phyloP scores from a whole-genome alignment of 306 rosid species.

The Aeschynomene evenia region DNA sequence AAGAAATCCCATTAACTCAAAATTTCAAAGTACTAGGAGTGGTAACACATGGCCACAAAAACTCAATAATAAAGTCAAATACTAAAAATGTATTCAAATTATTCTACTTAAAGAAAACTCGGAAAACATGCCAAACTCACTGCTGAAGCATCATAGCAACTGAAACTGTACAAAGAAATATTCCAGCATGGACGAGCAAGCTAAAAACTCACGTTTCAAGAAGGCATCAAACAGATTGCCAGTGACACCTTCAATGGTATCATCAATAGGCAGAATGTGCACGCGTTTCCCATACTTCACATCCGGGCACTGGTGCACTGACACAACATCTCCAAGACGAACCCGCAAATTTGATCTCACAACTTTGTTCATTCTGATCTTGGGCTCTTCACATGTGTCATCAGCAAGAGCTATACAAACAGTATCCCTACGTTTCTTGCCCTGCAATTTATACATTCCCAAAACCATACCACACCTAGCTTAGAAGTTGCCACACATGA shows the following conservation, averaged over 20 bases:
- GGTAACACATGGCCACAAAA: neutral
- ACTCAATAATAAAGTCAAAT: neutral
- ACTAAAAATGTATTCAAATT: neutral
- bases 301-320: slow-evolving; percentile 56
- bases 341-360: slow-evolving; percentile 58
- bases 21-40: neutral
- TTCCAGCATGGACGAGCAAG: neutral
- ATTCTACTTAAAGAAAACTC: neutral
- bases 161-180: neutral
- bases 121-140: neutral
- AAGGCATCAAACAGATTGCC: slow-evolving; percentile 56
- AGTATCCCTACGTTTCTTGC: slow-evolving; percentile 56
- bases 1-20: neutral
- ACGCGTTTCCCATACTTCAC: slow-evolving; percentile 56
- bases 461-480: neutral
- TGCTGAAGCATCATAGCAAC: neutral
- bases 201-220: slow-evolving; percentile 51
- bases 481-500: neutral
- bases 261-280: slow-evolving; percentile 56
- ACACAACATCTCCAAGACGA: slow-evolving; percentile 59
- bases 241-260: slow-evolving; percentile 53
- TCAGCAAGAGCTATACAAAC: slow-evolving; percentile 56
- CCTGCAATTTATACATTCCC: slow-evolving; percentile 34
- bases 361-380: slow-evolving; percentile 55
- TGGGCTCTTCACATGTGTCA: slow-evolving; percentile 50